Evolutionary conservation across 148 eudicot genomes (phyloP).

Genomic region (Mesembryanthemum crystallinum): DNA sequence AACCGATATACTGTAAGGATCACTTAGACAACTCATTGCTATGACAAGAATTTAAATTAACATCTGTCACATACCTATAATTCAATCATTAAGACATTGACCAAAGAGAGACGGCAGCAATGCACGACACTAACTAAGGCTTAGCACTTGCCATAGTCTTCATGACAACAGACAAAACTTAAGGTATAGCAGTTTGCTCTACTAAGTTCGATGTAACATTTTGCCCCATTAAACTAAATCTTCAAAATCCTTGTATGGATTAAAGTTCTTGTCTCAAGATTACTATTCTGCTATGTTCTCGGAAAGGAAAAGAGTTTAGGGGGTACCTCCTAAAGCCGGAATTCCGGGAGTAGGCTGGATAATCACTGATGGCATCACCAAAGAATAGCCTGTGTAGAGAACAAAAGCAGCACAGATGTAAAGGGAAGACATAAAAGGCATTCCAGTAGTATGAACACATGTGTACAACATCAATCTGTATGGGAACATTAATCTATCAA

Average conservation of each 20-base stretch:
- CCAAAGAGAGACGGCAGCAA: not conserved
- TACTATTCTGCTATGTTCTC: not conserved
- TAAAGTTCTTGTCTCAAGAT: not conserved
- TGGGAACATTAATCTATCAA: not conserved
- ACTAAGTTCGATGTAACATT: too few relatives aligned
- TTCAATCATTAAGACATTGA: not conserved
- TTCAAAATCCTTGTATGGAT: not conserved
- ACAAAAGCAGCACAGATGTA: constrained; percentile 10
- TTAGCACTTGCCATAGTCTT: not conserved
- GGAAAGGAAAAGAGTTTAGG: not conserved
- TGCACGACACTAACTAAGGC: not conserved
- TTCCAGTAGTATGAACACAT: not conserved
- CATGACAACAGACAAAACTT: too few relatives aligned
- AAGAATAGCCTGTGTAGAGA: constrained; percentile 14
- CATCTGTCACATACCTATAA: too few relatives aligned
- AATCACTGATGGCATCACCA: constrained; percentile 31
- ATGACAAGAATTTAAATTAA: not conserved
- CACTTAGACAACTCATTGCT: not conserved
- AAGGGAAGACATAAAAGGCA: not conserved
- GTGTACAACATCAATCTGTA: not conserved
- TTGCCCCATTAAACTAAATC: too few relatives aligned
- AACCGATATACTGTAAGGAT: not conserved
- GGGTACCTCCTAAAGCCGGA: constrained; percentile 24
- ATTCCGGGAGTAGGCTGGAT: constrained; percentile 18
- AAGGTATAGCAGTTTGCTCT: too few relatives aligned